Evolutionary conservation across 306 rosid genomes (phyloP).

Genomic region (Trichosanthes truncata): DNA sequence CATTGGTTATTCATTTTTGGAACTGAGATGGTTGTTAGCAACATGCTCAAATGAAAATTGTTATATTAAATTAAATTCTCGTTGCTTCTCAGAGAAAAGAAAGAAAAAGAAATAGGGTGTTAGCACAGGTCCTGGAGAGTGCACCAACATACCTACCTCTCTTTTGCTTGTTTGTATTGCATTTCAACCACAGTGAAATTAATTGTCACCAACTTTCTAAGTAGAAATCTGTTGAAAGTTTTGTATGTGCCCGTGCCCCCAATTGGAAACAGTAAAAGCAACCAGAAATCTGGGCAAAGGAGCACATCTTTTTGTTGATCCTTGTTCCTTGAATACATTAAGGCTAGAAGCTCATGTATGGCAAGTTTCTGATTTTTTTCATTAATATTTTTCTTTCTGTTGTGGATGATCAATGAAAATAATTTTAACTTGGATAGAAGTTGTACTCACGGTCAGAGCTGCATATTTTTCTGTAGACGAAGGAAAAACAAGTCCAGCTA

Average conservation of each 20-base stretch:
- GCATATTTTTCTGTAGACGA: conserved; percentile 41
- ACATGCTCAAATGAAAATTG: too few species aligned
- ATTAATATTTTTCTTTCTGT: background rate
- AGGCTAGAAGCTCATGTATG: background rate
- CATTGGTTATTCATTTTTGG: too few species aligned
- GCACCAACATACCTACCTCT: background rate
- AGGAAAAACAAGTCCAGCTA: conserved; percentile 64
- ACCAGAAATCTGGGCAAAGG: background rate
- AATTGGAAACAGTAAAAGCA: background rate
- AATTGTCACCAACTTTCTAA: background rate
- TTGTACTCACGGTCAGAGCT: conserved; percentile 7
- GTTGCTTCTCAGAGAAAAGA: too few species aligned
- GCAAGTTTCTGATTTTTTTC: background rate
- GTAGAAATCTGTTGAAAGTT: background rate
- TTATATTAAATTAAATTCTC: too few species aligned
- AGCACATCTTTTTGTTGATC: background rate
- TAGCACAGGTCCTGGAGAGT: background rate
- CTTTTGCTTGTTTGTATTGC: background rate
- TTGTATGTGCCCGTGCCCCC: background rate
- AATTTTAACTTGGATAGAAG: background rate
- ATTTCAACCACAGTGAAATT: background rate
- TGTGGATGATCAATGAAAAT: background rate
- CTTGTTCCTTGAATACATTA: background rate
- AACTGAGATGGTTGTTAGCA: too few species aligned
- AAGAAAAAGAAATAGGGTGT: too few species aligned